Evolutionary conservation across 495 filamentous ascomycete genomes (phyloP), one percentile per base, ranked within the genome.

Genomic region (Talaromyces stipitatus): DNA sequence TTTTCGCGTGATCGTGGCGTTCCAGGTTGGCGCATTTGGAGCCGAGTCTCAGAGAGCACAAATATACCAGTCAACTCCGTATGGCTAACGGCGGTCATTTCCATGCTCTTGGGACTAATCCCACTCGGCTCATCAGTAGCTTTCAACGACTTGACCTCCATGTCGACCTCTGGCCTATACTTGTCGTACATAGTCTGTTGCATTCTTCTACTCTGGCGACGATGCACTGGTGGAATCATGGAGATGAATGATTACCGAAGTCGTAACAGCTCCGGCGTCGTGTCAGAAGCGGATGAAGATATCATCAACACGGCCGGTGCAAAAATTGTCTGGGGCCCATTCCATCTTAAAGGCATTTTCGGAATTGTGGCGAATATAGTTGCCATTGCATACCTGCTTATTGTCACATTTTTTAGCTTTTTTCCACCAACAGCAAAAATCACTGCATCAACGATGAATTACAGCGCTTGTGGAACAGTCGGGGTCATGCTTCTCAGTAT

Each of bases 1-100:
- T 85, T 81, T 66, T 79, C 80, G 5, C 69, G 82, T 20, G 82
- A 84, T 58, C 60, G 69, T 10, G 82, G 82, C 2, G 64, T 84
- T 8, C 82, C 82, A 47, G 63, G 57, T 38, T 69, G 67, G 4
- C 28, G 29, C 4, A 54, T 59, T 12, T 52, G 69, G 16, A 56
- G 62, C 1, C 20, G 18, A 50, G 54, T 69, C 0, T 60, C 63
- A n/a, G 46, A 60, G 0, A 20, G 53, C 1, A 55, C 67, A 4
- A 61, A 62, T 12, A 60, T 69, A 2, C 70, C 69, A 7, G 24
- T 55, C 12, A 55, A 55, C 26, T 32, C 54, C 2, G 54, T 55
- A 11, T n/a, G 45, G 4, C 16, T 46, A 8, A 45, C 54, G 14
- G 54, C 54, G 1, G 33, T 14, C 5, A 23, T 69, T 22, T 52